phyloP scores from a whole-genome alignment of 352 stramenopile genomes.

The Phytophthora lateralis region DNA sequence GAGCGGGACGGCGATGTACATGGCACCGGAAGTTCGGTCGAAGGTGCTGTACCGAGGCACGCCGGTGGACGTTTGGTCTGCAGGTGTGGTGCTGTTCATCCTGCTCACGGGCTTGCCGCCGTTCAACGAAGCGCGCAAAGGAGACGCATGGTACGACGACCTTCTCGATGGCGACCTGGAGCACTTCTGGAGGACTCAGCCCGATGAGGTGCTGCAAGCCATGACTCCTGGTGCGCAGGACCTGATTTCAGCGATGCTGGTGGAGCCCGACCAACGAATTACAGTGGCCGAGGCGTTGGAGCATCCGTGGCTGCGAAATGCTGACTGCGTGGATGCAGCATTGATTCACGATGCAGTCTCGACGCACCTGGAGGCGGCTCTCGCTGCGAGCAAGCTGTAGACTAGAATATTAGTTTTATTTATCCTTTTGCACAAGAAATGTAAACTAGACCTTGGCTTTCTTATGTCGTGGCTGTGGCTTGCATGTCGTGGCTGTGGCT shows the following conservation, averaged over 20 bases:
- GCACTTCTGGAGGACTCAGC: slow-evolving; percentile 64
- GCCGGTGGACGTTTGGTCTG: slow-evolving; percentile 90
- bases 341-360: slow-evolving; percentile 43
- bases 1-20: slow-evolving; percentile 87
- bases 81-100: slow-evolving; percentile 92
- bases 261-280: slow-evolving; percentile 64
- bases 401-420: slow-evolving; percentile 26
- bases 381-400: slow-evolving; percentile 16
- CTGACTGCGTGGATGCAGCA: slow-evolving; percentile 42
- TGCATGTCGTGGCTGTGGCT: neutral
- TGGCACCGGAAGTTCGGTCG: slow-evolving; percentile 83
- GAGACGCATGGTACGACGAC: slow-evolving; percentile 82
- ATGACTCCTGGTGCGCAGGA: slow-evolving; percentile 66
- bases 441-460: slow-evolving; percentile 22
- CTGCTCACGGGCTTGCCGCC: slow-evolving; percentile 89
- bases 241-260: slow-evolving; percentile 74
- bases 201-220: slow-evolving; percentile 30
- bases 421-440: slow-evolving; percentile 26
- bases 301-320: slow-evolving; percentile 65
- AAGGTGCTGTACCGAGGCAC: slow-evolving; percentile 67
- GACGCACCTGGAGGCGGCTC: slow-evolving; percentile 41
- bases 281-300: slow-evolving; percentile 57
- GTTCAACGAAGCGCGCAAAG: slow-evolving; percentile 75
- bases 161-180: slow-evolving; percentile 54
- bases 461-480: neutral